phyloP scores from a whole-genome alignment of 768 basidiomycete genomes.

The Auriscalpium microsporum region DNA sequence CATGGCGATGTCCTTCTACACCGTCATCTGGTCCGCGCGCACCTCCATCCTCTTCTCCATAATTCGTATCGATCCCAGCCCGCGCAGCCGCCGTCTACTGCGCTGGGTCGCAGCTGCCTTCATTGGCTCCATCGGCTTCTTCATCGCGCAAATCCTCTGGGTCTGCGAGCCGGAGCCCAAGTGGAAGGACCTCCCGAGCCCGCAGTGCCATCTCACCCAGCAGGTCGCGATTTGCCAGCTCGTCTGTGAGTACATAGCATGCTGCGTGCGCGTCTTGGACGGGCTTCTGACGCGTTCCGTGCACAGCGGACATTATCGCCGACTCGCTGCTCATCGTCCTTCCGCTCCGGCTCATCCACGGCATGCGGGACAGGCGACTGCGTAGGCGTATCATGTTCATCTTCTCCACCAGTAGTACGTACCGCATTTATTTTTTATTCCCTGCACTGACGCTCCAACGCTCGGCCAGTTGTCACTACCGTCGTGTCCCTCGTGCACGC shows the following conservation, averaged over 20 bases:
- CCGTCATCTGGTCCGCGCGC: slow-evolving; percentile 27
- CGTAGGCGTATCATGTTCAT: slow-evolving; percentile 37
- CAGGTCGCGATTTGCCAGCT: slow-evolving; percentile 45
- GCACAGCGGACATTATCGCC: slow-evolving; percentile 39
- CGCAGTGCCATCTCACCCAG: slow-evolving; percentile 35
- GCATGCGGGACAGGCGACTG: slow-evolving; percentile 30
- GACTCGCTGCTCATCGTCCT: slow-evolving; percentile 37
- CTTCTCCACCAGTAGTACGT: slow-evolving; percentile 44
- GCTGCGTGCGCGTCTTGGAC: background rate
- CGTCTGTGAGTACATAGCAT: slow-evolving; percentile 31
- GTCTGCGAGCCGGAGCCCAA: slow-evolving; percentile 29
- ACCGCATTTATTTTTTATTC: background rate
- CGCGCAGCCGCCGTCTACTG: slow-evolving; percentile 4
- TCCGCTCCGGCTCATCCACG: slow-evolving; percentile 37
- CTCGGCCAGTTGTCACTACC: slow-evolving; percentile 16
- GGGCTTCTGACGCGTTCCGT: background rate
- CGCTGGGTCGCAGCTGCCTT: slow-evolving; percentile 13
- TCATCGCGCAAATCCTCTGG: slow-evolving; percentile 38
- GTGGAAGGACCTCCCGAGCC: slow-evolving; percentile 31
- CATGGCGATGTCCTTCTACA: slow-evolving; percentile 20
- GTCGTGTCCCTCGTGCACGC: slow-evolving; percentile 24
- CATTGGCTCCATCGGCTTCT: slow-evolving; percentile 28
- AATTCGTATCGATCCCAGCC: slow-evolving; percentile 40
- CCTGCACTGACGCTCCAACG: background rate
- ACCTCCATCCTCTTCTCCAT: slow-evolving; percentile 48